Conservation (phyloP, 257 asterid genomes). For the Linaria vulgaris region DNA sequence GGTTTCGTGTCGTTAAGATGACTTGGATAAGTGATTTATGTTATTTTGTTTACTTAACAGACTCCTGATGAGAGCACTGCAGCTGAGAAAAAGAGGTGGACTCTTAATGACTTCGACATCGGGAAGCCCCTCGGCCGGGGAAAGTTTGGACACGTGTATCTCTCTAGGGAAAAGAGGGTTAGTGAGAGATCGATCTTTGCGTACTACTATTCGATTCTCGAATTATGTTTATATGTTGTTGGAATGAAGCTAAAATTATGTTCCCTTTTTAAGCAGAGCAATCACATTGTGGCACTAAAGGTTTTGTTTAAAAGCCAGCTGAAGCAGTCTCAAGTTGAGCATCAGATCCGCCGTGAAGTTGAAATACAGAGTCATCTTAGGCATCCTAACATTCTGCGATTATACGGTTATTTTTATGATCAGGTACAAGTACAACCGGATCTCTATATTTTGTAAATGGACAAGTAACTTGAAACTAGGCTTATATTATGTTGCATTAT, state of each 20-base stretch:
- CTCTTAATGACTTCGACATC: conserved; percentile 67
- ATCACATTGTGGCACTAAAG: conserved; percentile 76
- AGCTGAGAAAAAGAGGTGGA: conserved; percentile 74
- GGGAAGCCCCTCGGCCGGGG: conserved; percentile 97
- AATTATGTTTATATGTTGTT: no score
- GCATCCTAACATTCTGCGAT: conserved; percentile 67
- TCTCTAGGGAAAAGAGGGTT: conserved; percentile 85
- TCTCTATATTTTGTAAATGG: background rate
- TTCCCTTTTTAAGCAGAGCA: conserved; percentile 49
- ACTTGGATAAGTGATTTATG: background rate
- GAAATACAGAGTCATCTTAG: conserved; percentile 80
- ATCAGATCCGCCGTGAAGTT: conserved; percentile 83
- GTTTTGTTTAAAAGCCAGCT: conserved; percentile 77
- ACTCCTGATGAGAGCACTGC: conserved; percentile 49
- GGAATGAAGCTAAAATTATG: conserved; percentile 2
- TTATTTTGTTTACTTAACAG: conserved; percentile 25
- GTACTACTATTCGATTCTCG: no score
- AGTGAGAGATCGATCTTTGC: conserved; percentile 21
- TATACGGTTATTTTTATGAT: conserved; percentile 72
- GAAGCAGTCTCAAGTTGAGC: conserved; percentile 83
- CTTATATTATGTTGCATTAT: conserved; percentile 9
- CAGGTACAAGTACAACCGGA: conserved; percentile 49
- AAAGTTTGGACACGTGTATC: conserved; percentile 87
- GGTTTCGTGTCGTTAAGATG: background rate
- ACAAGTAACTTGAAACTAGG: background rate